Base-by-base conservation (phyloP, 306 rosid genomes). In the Rosa chinensis region DNA sequence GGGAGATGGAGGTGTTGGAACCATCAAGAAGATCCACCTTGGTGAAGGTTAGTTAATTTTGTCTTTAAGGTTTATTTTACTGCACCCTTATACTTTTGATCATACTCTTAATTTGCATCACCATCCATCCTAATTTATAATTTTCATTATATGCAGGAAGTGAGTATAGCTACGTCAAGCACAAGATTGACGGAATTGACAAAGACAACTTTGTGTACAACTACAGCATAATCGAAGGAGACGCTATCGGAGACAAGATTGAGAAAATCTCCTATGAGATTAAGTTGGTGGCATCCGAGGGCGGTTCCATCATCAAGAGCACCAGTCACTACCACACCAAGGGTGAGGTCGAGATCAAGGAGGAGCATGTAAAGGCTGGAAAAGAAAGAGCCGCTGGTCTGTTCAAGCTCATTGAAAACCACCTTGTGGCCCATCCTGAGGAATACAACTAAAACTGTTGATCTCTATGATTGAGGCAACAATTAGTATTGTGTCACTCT, bases 1-100 rank as follows among this genome's bases (percentile, higher is more conserved):
- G 82, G 93, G 91, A 56, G 73, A 67, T 80, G 93, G 93, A 47
- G 89, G 70, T 2, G 80, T 83, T 35, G 91, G 90, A 75, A 78
- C 93, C 69, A 67, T 86, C 75, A 89, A 84, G 85, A 90, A 81
- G 74, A 72, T 84, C n/a, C 81, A 63, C 80, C 70, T 44, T 18
- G 44, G 44, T 83, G 74, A 69, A 86, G 88, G 82, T 58, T 7
- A 81, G 11, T 50, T 28, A 1, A 2, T 1, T 5, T 2, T 25
- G 17, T 13, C 9, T 14, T 6, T 12, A 49, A 5, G 14, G 3
- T 47, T 45, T 13, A 8, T n/a, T 71, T 5, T 7, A 11, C 10
- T 20, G 61, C 61, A 20, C 18, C 10, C 21, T 14, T 21, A 58
- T 58, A 8, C 23, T 8, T 58, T 58, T 21, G 25, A 9, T 56